Evolutionary conservation across 75 land plant species (phyloP), one percentile per base, ranked within the genome.

Genomic region (Pinus tabuliformis): DNA sequence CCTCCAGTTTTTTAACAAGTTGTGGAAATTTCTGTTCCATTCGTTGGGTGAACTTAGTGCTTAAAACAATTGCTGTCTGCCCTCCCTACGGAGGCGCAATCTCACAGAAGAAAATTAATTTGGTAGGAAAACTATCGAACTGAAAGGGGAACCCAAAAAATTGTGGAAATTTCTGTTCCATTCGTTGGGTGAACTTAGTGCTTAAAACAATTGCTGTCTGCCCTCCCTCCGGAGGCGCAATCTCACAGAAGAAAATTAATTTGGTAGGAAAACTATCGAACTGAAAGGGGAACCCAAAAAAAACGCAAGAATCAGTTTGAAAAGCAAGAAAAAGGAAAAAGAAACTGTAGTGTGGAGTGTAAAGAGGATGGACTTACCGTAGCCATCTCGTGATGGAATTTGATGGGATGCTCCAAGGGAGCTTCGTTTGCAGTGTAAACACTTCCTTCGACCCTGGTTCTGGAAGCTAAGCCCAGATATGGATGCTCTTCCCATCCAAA

Each of bases 311-410:
- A 5, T 42, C 5, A 42, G 49, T 42, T 42, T 42, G 49, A 42
- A 42, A 6, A 42, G 6, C 49, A 5, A 0, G 49, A 42, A 5
- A 42, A 6, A 42, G 5, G 7, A 42, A 42, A 42, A 42, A 6
- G 5, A 42, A 42, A 42, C 7, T 42, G 49, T 6, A 42, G 49
- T 42, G 49, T 42, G 49, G 6, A 42, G 5, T 42, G 6, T 0
- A 42, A 42, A 42, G 49, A 42, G 30, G 30, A 42, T 42, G 7
- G 6, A 6, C 49, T 5, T 76, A 88, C 89, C 82, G 78, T 33
- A 22, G 78, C 79, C 82, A 84, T 83, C n/a, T 88, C 89, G 58
- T 88, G 85, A 58, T 88, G 89, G 82, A 76, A 88, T 74, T 68
- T 59, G 21, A 88, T 88, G 78, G 59, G 68, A 45, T 75, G 75